Evolutionary conservation across 148 eudicot species (phyloP).

Genomic region (Chenopodium album): DNA sequence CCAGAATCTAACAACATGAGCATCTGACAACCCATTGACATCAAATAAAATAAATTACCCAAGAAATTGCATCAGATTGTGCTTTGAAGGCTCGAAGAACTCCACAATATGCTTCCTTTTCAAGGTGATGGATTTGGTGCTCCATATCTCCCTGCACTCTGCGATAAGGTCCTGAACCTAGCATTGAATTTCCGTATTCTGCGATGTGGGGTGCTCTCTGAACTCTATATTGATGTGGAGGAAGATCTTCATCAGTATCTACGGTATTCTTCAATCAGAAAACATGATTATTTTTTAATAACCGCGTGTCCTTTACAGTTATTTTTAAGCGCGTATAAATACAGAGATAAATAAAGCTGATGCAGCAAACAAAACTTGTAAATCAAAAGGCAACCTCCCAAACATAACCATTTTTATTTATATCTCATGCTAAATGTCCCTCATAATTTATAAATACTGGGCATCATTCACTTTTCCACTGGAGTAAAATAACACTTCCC

Average conservation of each 20-base stretch:
- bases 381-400: background rate
- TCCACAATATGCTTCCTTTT: conserved; percentile 84
- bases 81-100: conserved; percentile 93
- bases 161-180: conserved; percentile 41
- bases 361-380: background rate
- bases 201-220: conserved; percentile 35
- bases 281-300: conserved; percentile 17
- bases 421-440: background rate
- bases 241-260: conserved; percentile 57
- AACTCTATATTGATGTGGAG: conserved; percentile 40
- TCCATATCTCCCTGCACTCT: conserved; percentile 76
- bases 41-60: conserved; percentile 51
- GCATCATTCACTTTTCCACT: background rate
- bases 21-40: conserved; percentile 8
- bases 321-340: too few relatives aligned
- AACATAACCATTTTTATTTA: background rate
- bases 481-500: too few relatives aligned
- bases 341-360: background rate
- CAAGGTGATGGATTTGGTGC: conserved; percentile 79
- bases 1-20: conserved; percentile 24
- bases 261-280: conserved; percentile 33
- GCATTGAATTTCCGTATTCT: conserved; percentile 40
- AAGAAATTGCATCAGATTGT: conserved; percentile 89
- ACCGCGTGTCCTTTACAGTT: too few relatives aligned
- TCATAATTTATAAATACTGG: background rate